phyloP scores from a whole-genome alignment of 163 green algal genomes.

The Scenedesmus sp. region DNA sequence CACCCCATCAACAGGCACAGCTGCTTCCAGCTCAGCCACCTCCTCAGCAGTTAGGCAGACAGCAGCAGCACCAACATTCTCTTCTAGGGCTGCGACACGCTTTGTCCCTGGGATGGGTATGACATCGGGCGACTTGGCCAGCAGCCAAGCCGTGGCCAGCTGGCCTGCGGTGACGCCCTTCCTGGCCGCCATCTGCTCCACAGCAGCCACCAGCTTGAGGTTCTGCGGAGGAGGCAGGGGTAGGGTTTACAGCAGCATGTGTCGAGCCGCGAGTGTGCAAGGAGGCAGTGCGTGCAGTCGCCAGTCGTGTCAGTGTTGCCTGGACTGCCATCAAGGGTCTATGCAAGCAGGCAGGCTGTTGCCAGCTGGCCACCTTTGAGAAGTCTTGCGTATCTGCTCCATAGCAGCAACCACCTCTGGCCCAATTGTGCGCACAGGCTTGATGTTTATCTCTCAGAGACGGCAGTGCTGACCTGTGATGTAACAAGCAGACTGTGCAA shows the following conservation, averaged over 20 bases:
- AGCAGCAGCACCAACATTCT: constrained; percentile 58
- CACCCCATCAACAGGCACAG: constrained; percentile 29
- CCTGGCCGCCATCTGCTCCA: constrained; percentile 64
- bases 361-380: constrained; percentile 67
- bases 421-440: too few species aligned
- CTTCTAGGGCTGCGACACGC: constrained; percentile 33
- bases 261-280: not conserved
- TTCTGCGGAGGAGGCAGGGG: constrained; percentile 62
- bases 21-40: constrained; percentile 50
- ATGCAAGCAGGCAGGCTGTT: constrained; percentile 75
- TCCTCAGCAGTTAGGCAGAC: constrained; percentile 57
- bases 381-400: constrained; percentile 39
- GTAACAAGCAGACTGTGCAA: not conserved
- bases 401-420: too few species aligned
- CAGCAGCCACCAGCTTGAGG: constrained; percentile 65
- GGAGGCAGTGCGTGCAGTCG: too few species aligned
- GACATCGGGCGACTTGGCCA: constrained; percentile 73
- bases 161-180: constrained; percentile 74
- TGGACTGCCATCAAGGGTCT: constrained; percentile 43
- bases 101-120: constrained; percentile 74
- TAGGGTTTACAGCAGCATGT: not conserved
- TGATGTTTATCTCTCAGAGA: too few species aligned
- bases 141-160: constrained; percentile 82
- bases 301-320: too few species aligned
- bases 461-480: too few species aligned